phyloP scores from a whole-genome alignment of 805 yeast genomes.

The Metschnikowia peoriensis region DNA sequence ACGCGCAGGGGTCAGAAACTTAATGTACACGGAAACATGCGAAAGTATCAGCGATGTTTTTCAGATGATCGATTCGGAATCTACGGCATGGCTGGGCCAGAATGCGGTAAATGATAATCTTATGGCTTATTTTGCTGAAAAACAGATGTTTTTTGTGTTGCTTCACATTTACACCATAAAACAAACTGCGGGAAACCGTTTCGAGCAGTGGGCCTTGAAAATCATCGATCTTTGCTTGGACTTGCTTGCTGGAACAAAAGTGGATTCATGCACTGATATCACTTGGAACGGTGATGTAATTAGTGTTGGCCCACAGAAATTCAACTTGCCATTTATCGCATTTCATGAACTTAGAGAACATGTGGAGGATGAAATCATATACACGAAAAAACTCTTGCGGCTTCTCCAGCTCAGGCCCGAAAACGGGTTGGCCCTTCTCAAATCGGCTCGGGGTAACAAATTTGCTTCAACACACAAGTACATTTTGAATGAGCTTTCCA shows the following conservation, averaged over 20 bases:
- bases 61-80: constrained; percentile 8
- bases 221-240: constrained; percentile 11
- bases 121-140: constrained; percentile 4
- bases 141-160: not conserved
- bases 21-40: constrained; percentile 6
- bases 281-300: not conserved
- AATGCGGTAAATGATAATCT: constrained; percentile 15
- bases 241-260: constrained; percentile 6
- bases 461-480: constrained; percentile 27
- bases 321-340: constrained; percentile 9
- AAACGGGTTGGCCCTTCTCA: constrained; percentile 31
- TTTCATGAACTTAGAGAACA: constrained; percentile 16
- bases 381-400: constrained; percentile 32
- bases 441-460: constrained; percentile 24
- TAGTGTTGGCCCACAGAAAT: not conserved
- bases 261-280: not conserved
- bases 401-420: constrained; percentile 29
- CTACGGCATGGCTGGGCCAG: constrained; percentile 13
- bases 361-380: constrained; percentile 23
- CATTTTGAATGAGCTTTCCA: constrained; percentile 31
- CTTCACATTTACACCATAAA: constrained; percentile 11
- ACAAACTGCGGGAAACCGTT: constrained; percentile 9
- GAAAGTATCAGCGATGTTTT: not conserved
- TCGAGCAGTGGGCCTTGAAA: constrained; percentile 6
- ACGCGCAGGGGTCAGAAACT: constrained; percentile 5